These are phyloP conservation scores for Stagonosporopsis chrysanthemi DNA, from an alignment of 2,329 filamentous ascomycete genomes.

Conservation along the genomic window DNA sequence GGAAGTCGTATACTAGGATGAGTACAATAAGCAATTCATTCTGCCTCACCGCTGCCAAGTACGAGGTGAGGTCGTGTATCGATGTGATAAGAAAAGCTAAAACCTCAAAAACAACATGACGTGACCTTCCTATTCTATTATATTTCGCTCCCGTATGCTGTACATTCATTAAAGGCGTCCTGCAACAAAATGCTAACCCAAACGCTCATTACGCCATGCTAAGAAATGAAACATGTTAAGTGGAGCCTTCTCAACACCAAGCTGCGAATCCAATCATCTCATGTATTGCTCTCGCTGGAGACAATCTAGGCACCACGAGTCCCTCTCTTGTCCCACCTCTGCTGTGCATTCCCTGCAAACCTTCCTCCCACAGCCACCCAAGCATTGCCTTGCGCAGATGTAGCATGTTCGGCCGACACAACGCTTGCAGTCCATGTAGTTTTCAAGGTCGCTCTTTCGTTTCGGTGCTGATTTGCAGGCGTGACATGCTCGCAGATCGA, in stretches of 20 bases:
- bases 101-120: background rate
- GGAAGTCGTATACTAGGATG: no score
- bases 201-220: slow-evolving; percentile 21
- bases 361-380: slow-evolving; percentile 58
- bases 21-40: no score
- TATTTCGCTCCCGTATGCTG: background rate
- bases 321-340: slow-evolving; percentile 69
- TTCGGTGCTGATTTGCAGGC: slow-evolving; percentile 72
- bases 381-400: slow-evolving; percentile 72
- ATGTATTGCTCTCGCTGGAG: slow-evolving; percentile 34
- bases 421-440: slow-evolving; percentile 68
- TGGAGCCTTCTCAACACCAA: background rate
- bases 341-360: slow-evolving; percentile 75
- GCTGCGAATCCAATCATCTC: slow-evolving; percentile 23
- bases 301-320: slow-evolving; percentile 72
- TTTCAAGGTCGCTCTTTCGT: slow-evolving; percentile 70
- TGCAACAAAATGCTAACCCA: slow-evolving; percentile 1
- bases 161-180: slow-evolving; percentile 2
- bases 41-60: background rate
- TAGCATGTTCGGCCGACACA: slow-evolving; percentile 71
- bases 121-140: background rate
- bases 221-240: slow-evolving; percentile 4
- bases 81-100: background rate
- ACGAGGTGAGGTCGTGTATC: no score
- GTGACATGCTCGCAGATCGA: slow-evolving; percentile 63